These are phyloP conservation scores for Collybia sp. DNA, from an alignment of 768 basidiomycete species.

Conservation along the genomic window DNA sequence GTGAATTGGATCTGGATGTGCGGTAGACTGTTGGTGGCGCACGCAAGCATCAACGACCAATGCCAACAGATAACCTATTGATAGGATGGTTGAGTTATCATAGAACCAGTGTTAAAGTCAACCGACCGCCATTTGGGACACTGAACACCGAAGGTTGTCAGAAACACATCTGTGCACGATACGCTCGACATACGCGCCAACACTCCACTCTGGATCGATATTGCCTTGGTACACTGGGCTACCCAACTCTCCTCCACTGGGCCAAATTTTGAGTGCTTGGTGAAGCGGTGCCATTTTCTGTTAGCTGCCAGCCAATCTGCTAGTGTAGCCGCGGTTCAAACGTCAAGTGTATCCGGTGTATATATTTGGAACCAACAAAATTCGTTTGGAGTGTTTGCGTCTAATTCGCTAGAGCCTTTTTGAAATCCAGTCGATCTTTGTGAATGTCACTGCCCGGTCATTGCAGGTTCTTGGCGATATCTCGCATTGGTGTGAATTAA, in stretches of 20 bases:
- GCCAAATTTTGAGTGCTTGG: constrained; percentile 25
- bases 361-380: no score
- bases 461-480: no score
- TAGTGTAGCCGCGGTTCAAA: not conserved
- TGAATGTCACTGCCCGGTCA: no score
- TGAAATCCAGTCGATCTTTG: no score
- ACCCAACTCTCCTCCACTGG: constrained; percentile 6
- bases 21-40: constrained; percentile 37
- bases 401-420: no score
- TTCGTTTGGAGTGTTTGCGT: no score
- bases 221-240: constrained; percentile 26
- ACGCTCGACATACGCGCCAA: constrained; percentile 34
- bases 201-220: constrained; percentile 41
- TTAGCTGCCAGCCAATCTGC: not conserved
- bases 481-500: no score
- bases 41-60: constrained; percentile 51
- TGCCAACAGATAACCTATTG: constrained; percentile 54
- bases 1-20: constrained; percentile 54
- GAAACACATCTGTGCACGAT: constrained; percentile 5
- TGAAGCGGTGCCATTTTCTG: constrained; percentile 33
- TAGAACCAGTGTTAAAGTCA: not conserved
- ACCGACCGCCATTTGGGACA: constrained; percentile 49
- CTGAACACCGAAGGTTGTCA: constrained; percentile 18
- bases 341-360: no score
- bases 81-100: not conserved